Percentiles rank a stretch among this genome's conserved stretches.
Conservation (phyloP, 2,329 filamentous ascomycete genomes). For the Coniochaeta ligniaria region DNA sequence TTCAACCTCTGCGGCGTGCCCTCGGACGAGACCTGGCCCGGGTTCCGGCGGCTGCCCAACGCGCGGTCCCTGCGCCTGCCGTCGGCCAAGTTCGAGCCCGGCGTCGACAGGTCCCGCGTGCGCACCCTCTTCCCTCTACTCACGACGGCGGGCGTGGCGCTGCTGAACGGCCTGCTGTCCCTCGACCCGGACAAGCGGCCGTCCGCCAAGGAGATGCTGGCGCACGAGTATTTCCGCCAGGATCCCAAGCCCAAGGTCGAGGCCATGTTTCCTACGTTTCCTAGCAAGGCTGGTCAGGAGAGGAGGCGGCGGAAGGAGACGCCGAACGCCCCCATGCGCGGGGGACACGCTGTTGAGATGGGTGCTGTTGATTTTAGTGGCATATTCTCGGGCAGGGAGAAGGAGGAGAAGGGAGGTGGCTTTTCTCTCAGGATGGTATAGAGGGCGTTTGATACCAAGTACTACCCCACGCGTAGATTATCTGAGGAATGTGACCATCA, state of each 20-base stretch:
- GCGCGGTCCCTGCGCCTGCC: constrained; percentile 72
- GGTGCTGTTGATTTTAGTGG: constrained; percentile 59
- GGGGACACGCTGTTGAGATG: constrained; percentile 53
- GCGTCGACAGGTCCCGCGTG: constrained; percentile 44
- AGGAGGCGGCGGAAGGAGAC: constrained; percentile 63
- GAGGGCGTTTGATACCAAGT: constrained; percentile 1
- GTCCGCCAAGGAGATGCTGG: constrained; percentile 64
- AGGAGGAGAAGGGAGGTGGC: constrained; percentile 58
- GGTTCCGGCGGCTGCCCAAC: constrained; percentile 80
- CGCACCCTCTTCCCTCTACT: constrained; percentile 76
- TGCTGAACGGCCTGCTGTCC: constrained; percentile 64
- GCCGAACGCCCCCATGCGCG: constrained; percentile 77
- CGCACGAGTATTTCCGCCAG: constrained; percentile 80
- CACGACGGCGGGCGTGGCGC: constrained; percentile 62
- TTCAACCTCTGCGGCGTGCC: constrained; percentile 87
- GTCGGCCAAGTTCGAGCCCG: constrained; percentile 16
- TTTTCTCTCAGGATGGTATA: constrained; percentile 58
- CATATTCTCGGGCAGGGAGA: constrained; percentile 61
- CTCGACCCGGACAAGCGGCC: constrained; percentile 70
- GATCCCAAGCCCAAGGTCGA: constrained; percentile 85
- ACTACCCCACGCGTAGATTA: not conserved
- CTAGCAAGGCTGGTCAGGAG: constrained; percentile 90
- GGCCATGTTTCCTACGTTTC: constrained; percentile 94
- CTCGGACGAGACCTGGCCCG: constrained; percentile 75
- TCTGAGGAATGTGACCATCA: not conserved